Evolutionary conservation across 2,329 filamentous ascomycete species (phyloP).

Genomic region (Colletotrichum truncatum): DNA sequence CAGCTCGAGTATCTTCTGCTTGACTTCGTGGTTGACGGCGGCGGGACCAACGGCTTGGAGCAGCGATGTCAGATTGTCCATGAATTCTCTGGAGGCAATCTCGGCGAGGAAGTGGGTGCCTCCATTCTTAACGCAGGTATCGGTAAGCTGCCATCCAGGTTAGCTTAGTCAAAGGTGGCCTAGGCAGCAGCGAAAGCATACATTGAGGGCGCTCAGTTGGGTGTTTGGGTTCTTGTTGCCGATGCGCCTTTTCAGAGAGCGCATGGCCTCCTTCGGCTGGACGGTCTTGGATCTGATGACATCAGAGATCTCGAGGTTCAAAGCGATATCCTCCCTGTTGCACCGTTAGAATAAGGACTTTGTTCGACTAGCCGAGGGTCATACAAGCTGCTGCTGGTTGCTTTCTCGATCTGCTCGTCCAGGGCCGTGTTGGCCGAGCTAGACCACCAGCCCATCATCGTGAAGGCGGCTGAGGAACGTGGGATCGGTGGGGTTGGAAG

Average conservation of each 20-base stretch:
- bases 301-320: conserved; percentile 98
- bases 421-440: conserved; percentile 88
- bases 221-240: conserved; percentile 98
- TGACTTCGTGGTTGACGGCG: conserved; percentile 86
- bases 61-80: conserved; percentile 94
- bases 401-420: conserved; percentile 96
- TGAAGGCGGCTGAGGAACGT: conserved; percentile 33
- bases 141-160: conserved; percentile 76
- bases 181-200: conserved; percentile 49
- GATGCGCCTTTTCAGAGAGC: conserved; percentile 91
- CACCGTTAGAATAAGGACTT: conserved; percentile 34
- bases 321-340: conserved; percentile 88
- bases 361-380: conserved; percentile 38
- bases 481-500: conserved; percentile 9
- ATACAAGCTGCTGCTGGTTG: conserved; percentile 92
- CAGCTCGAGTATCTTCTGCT: conserved; percentile 88
- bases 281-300: conserved; percentile 97
- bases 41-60: conserved; percentile 80
- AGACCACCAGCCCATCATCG: conserved; percentile 96
- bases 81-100: conserved; percentile 96
- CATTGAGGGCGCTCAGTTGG: conserved; percentile 92
- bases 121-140: conserved; percentile 99
- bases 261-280: conserved; percentile 97
- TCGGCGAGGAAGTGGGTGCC: conserved; percentile 94
- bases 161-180: conserved; percentile 33